Base-by-base conservation (phyloP, 768 basidiomycete genomes). In the Trametes sanguinea region DNA sequence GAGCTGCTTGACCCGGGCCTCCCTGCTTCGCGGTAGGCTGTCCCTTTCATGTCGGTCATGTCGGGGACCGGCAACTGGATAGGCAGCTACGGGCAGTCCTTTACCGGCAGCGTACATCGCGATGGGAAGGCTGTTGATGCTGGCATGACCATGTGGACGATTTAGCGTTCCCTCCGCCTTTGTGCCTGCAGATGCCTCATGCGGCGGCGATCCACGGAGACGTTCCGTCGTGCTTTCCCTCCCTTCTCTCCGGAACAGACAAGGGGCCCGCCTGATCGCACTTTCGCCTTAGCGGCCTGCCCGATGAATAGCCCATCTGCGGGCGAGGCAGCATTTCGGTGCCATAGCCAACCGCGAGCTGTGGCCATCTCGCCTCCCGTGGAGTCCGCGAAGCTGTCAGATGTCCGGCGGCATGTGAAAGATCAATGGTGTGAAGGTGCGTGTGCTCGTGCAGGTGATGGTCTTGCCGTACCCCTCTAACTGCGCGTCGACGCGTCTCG, bases 121-220 rank as follows among this genome's bases (percentile, higher is more conserved):
- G 30, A 30, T 6, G 57, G 50, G 50, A 51, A 44, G 32, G 40
- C 14, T 8, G 29, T 30, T 44, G 53, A 54, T 44, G 53, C n/a
- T n/a, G 37, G 9, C 37, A 37, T 44, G 55, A 37, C 33, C 55
- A 56, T 56, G 55, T 47, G 55, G 55, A 39, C 51, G 51, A 6
- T 6, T 35, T 27, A 22, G 11, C 44, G 6, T 43, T 17, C 39
- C 13, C 42, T 43, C 42, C 42, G 8, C 8, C 42, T 43, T 9
- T n/a, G 42, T 16, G 5, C 4, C 14, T 14, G 13, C 14, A 5
- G 14, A 13, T 43, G 42, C 42, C 42, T 43, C 42, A n/a, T 43
- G 42, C 42, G 14, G 42, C 10, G 42, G 42, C 42, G 42, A 43
- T 14, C 13, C 5, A 8, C 42, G 42, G 42, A 43, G 10, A 14